These are phyloP conservation scores for Coemansia sp. DNA, from an alignment of 192 early-diverging fungal species.

Conservation along the genomic window DNA sequence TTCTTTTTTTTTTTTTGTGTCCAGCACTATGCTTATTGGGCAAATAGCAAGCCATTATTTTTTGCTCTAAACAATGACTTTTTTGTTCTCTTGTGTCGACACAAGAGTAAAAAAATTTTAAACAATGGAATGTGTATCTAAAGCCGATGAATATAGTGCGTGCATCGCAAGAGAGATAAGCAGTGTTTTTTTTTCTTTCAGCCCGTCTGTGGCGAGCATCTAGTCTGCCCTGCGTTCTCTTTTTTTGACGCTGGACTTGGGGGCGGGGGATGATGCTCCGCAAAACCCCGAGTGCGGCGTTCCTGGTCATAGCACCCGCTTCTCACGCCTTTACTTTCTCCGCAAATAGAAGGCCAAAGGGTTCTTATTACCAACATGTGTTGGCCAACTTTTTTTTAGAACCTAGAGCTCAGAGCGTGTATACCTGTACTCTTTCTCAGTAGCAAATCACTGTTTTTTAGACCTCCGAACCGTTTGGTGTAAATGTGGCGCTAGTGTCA, in stretches of 20 bases:
- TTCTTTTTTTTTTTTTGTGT: not conserved
- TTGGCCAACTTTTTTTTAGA: too few species aligned
- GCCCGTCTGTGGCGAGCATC: not conserved
- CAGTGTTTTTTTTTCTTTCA: not conserved
- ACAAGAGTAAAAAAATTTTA: not conserved
- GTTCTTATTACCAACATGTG: too few species aligned
- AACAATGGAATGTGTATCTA: not conserved
- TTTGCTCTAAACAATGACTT: not conserved
- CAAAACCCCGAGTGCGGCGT: not conserved
- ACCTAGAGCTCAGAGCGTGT: too few species aligned
- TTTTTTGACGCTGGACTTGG: not conserved
- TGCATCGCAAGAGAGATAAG: not conserved
- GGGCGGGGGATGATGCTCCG: not conserved
- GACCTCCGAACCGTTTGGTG: not conserved
- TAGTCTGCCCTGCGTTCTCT: constrained; percentile 1
- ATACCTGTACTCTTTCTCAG: too few species aligned
- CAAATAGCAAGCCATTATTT: not conserved
- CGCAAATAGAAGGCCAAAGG: not conserved
- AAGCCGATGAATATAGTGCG: not conserved
- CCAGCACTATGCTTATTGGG: not conserved
- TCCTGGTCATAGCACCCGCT: not conserved
- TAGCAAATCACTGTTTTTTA: too few species aligned
- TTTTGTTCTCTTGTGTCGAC: not conserved
- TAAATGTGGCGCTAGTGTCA: not conserved
- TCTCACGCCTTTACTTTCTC: not conserved